phyloP scores from a whole-genome alignment of 768 basidiomycete genomes.

The Tulasnella sp. region DNA sequence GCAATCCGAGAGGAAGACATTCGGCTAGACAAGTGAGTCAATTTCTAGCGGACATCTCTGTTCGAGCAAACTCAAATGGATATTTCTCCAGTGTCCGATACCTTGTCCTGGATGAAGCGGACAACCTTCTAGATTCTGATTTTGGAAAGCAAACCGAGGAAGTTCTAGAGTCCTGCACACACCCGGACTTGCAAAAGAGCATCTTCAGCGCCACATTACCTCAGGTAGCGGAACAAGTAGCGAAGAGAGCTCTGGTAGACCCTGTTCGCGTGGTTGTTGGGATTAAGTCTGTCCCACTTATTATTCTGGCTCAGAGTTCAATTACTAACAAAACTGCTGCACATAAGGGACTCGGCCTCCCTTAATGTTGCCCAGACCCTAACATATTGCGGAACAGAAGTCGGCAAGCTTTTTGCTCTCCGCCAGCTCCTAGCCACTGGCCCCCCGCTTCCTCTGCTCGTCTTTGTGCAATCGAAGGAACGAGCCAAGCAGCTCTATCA shows the following conservation, averaged over 20 bases:
- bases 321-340: not conserved
- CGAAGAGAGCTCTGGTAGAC: slow-evolving; percentile 77
- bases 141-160: slow-evolving; percentile 88
- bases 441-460: slow-evolving; percentile 67
- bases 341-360: slow-evolving; percentile 80
- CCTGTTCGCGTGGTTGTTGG: slow-evolving; percentile 95
- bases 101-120: slow-evolving; percentile 85
- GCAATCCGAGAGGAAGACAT: slow-evolving; percentile 66
- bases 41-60: not conserved
- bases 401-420: slow-evolving; percentile 90
- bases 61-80: slow-evolving; percentile 21
- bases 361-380: slow-evolving; percentile 86
- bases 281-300: slow-evolving; percentile 64
- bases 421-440: slow-evolving; percentile 68
- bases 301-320: not conserved
- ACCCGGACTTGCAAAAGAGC: slow-evolving; percentile 70
- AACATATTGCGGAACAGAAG: slow-evolving; percentile 87
- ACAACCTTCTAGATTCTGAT: slow-evolving; percentile 83
- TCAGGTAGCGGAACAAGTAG: slow-evolving; percentile 78
- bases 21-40: slow-evolving; percentile 66
- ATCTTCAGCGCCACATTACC: slow-evolving; percentile 96
- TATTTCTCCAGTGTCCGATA: slow-evolving; percentile 63
- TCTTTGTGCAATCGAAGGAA: slow-evolving; percentile 84
- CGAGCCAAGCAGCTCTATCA: slow-evolving; percentile 59
- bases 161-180: slow-evolving; percentile 71